Percentiles rank a stretch among this genome's conserved stretches.
Conservation (phyloP, 2,329 filamentous ascomycete genomes). For the Coniella vitis region DNA sequence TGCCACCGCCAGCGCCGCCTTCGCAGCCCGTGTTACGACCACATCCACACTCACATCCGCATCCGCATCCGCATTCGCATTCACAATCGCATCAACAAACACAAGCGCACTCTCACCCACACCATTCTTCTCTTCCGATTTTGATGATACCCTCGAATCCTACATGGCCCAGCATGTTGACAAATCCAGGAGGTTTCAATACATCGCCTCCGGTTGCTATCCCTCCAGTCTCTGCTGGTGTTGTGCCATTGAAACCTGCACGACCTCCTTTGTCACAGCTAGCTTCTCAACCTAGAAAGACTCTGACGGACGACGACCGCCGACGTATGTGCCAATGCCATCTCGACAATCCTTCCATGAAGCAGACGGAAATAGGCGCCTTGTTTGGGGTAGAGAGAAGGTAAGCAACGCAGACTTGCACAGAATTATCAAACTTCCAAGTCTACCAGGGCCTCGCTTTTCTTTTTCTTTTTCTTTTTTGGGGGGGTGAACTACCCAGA, state of each 20-base stretch:
- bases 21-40: constrained; percentile 53
- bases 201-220: constrained; percentile 53
- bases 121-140: constrained; percentile 54
- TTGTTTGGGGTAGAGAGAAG: constrained; percentile 96
- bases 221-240: constrained; percentile 45
- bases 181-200: constrained; percentile 57
- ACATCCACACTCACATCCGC: constrained; percentile 33
- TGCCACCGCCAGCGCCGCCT: constrained; percentile 48
- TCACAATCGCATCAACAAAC: too few species aligned
- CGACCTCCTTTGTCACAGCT: constrained; percentile 37
- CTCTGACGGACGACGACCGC: constrained; percentile 84
- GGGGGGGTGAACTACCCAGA: background rate
- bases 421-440: background rate
- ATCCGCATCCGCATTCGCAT: constrained; percentile 6
- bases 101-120: too few species aligned
- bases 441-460: too few species aligned
- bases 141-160: constrained; percentile 62
- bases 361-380: constrained; percentile 93
- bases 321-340: constrained; percentile 91
- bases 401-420: constrained; percentile 42
- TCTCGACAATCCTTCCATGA: constrained; percentile 80
- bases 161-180: constrained; percentile 77
- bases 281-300: constrained; percentile 68
- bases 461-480: background rate
- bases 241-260: constrained; percentile 43